A percentile compares a stretch with the other conserved stretches of the same genome.
Evolutionary conservation across 345 rosid genomes (phyloP).

Genomic region (Xanthoceras sorbifolium): DNA sequence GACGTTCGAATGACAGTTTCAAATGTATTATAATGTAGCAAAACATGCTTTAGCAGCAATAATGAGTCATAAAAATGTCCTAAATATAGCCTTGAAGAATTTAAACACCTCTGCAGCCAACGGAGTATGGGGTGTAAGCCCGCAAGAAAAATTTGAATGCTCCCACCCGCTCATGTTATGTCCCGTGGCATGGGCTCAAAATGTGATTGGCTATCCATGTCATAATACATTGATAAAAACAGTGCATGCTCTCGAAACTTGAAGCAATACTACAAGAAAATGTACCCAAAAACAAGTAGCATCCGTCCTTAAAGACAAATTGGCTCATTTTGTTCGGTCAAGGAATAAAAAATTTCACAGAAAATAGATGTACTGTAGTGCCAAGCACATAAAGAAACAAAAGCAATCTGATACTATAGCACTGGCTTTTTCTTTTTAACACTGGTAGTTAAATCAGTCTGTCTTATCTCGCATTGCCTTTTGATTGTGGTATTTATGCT

Average conservation of each 20-base stretch:
- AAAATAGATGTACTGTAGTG: neutral
- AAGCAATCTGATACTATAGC: neutral
- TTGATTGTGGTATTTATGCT: slow-evolving; percentile 4
- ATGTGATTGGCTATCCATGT: too few species aligned
- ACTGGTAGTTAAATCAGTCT: slow-evolving; percentile 10
- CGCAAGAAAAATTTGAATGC: too few species aligned
- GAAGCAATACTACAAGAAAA: neutral
- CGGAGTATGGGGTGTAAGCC: too few species aligned
- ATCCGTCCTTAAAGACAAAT: neutral
- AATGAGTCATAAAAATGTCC: too few species aligned
- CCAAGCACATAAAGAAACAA: neutral
- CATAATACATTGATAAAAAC: neutral
- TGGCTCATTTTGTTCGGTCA: neutral
- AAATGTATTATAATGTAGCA: neutral
- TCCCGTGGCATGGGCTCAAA: neutral
- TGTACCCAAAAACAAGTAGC: neutral
- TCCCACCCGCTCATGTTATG: neutral
- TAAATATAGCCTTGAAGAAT: too few species aligned
- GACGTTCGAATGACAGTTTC: neutral
- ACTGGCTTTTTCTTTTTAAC: neutral
- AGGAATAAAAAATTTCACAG: slow-evolving; percentile 8
- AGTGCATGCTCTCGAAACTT: neutral
- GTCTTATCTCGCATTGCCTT: slow-evolving; percentile 13
- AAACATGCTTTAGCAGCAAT: too few species aligned
- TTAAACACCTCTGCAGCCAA: too few species aligned